Base-by-base conservation (phyloP, 176 grass and related monocot genomes). In the Oryza longistaminata region DNA sequence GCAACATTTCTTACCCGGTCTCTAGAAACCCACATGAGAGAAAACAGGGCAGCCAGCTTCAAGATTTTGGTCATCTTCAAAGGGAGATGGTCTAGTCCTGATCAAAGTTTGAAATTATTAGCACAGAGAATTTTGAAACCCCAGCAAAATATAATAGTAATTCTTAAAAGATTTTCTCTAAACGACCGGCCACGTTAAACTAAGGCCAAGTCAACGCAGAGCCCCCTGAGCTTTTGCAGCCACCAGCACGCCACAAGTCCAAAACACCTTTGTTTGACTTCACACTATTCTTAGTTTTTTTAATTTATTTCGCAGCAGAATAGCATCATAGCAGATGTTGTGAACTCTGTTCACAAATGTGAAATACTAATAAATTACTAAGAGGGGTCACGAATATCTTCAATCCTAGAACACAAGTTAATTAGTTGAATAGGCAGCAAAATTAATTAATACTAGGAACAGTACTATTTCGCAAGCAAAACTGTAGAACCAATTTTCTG, bases 331-430 rank as follows among this genome's bases (percentile, higher is more conserved):
- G 35, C 58, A 55, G 34, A 70, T 25, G 9, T 3, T 82, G 46
- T 55, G n/a, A n/a, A n/a, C 78, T 83, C 76, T 85, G 37, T 75
- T 85, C 24, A n/a, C 74, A 33, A 66, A 24, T 37, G 35, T 53
- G 19, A 40, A 40, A 68, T 69, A 5, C 34, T 35, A 10, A 48
- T 40, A 10, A 48, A 48, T 9, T 4, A 25, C 12, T 24, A 61
- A 16, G 24, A 27, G 9, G 14, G 29, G 17, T 11, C 55, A 22
- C 11, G 44, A 12, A 3, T 39, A 6, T 48, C 11, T 52, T 45
- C 52, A 44, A 15, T 24, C 29, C 33, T 22, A 24, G 6, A 68
- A 55, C 19, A 55, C 19, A 35, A 58, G 35, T 74, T 45, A 17
- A 60, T 60, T 67, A 69, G 35, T 66, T 40, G 8, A 74, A 75